Conservation (phyloP, 176 grass and related monocot species). For the Eragrostis nindensis region DNA sequence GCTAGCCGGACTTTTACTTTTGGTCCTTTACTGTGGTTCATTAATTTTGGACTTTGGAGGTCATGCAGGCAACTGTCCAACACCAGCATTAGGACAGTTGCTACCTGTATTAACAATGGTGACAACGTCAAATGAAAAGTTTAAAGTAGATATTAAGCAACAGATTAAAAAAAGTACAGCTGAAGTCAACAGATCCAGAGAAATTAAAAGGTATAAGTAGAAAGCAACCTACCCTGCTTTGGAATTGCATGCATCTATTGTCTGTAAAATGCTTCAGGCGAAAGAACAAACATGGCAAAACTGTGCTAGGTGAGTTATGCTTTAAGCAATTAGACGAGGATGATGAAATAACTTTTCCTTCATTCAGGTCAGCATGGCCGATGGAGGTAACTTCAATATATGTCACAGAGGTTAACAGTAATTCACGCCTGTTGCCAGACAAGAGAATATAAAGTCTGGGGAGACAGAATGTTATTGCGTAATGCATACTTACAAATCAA, state of each 20-base stretch:
- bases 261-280: constrained; percentile 43
- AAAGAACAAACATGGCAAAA: constrained; percentile 45
- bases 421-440: constrained; percentile 46
- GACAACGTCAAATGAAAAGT: not conserved
- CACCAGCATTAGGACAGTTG: constrained; percentile 53
- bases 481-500: constrained; percentile 11
- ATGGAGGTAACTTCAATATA: constrained; percentile 82
- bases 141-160: not conserved
- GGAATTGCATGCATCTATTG: constrained; percentile 42
- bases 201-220: constrained; percentile 29
- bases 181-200: not conserved
- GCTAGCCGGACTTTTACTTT: constrained; percentile 63
- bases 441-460: constrained; percentile 24
- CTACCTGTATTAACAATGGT: constrained; percentile 59
- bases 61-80: constrained; percentile 57
- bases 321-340: constrained; percentile 41
- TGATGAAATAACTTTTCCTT: constrained; percentile 38
- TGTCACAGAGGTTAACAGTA: constrained; percentile 71
- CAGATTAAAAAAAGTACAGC: constrained; percentile 13
- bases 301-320: constrained; percentile 33
- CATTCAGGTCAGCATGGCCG: constrained; percentile 43
- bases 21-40: constrained; percentile 26
- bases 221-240: constrained; percentile 71
- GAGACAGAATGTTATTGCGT: constrained; percentile 6
- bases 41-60: constrained; percentile 22